Base-by-base conservation (phyloP, 352 stramenopile genomes). In the Phytophthora uliginosa region DNA sequence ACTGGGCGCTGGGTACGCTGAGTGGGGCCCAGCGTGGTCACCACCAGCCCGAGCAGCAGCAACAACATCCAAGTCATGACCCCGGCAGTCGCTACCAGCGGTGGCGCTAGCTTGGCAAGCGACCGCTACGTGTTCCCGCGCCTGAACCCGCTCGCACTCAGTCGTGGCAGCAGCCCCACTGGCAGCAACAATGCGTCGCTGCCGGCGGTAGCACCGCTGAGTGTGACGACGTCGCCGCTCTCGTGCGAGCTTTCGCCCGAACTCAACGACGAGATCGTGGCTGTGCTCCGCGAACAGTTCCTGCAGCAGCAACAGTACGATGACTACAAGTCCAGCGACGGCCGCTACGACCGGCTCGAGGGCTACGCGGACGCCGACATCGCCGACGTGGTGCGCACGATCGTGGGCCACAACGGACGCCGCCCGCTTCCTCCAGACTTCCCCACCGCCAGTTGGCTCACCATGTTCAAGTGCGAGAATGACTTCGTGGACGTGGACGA, bases 381-480 rank as follows among this genome's bases (percentile, higher is more conserved):
- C 52, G 76, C 74, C 22, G 83, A 87, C 62, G 83, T 91, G n/a
- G 82, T 86, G 55, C 86, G 86, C n/a, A 69, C 79, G 28, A 79
- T 93, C 60, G 81, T 80, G 10, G 73, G 81, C 28, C 74, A 78
- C 28, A 81, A 82, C 45, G 79, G 77, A 10, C 76, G 74, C 10
- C 75, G 80, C 13, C 38, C 70, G 7, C 77, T 93, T 15, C 79
- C 84, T 4, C 13, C 69, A 4, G 74, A 81, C 48, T 92, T 93
- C 34, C 82, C 86, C 7, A 73, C 73, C 7, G 66, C 64, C 3
- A 54, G 67, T 18, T 93, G 86, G 86, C 82, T 93, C 52, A 31
- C 73, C 47, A 68, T 68, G 48, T 92, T 92, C 56, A 90, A 90
- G 66, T 77, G 77, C 12, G 73, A 84, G 22, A 86, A 93, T 54